phyloP scores from a whole-genome alignment of 2,329 filamentous ascomycete genomes.

The Plenodomus biglobosus region DNA sequence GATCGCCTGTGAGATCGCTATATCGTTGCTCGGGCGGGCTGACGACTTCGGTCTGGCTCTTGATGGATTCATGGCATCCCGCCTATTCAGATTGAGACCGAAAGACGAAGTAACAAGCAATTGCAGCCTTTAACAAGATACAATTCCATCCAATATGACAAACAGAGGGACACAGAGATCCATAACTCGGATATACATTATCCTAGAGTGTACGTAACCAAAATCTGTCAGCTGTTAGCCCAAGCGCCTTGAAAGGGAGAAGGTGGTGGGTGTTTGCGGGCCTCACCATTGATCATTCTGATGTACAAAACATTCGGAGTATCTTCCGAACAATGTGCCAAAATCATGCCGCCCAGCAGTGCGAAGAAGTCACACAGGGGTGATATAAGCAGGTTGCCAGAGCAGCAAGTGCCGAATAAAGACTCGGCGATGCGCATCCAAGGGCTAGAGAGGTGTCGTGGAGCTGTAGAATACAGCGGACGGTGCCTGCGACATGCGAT shows the following conservation, averaged over 20 bases:
- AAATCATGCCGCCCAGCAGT: background rate
- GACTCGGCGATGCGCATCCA: background rate
- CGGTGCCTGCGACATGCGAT: background rate
- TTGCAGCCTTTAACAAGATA: background rate
- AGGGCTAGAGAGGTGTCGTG: background rate
- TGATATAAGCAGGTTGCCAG: background rate
- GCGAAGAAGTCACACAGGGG: background rate
- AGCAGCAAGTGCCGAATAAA: background rate
- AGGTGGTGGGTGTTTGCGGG: background rate
- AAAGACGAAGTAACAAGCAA: background rate
- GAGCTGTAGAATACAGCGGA: background rate
- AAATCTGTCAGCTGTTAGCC: background rate
- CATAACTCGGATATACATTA: background rate
- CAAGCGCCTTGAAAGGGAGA: background rate
- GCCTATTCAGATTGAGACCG: background rate
- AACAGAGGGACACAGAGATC: background rate
- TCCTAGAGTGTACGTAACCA: background rate
- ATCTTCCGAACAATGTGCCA: background rate
- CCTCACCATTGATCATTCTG: background rate
- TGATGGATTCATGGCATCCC: background rate
- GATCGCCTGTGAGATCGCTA: background rate
- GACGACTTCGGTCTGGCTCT: background rate
- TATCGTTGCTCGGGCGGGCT: background rate
- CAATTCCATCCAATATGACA: background rate
- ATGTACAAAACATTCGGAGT: background rate